A percentile compares a stretch with the other conserved stretches of the same genome.
Evolutionary conservation across 176 grass and related monocot genomes (phyloP).

Genomic region (Phoenix roebelenii): DNA sequence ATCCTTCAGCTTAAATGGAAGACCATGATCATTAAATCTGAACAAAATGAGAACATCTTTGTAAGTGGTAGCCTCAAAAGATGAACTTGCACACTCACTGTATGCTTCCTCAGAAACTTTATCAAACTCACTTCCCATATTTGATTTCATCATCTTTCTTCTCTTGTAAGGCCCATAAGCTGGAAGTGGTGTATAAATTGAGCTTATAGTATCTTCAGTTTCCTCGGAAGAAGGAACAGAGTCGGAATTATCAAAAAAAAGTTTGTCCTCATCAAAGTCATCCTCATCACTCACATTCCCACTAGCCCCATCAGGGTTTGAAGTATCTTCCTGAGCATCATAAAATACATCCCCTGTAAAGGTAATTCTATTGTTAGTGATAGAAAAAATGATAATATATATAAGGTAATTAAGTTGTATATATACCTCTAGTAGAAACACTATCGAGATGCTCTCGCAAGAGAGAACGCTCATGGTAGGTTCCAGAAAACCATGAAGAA

Average conservation of each 20-base stretch:
- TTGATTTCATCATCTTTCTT: slow-evolving; percentile 61
- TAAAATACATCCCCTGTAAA: slow-evolving; percentile 70
- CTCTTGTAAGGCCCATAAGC: slow-evolving; percentile 75
- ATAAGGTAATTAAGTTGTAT: slow-evolving; percentile 3
- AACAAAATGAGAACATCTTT: slow-evolving; percentile 85
- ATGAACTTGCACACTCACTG: slow-evolving; percentile 23
- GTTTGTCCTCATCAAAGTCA: slow-evolving; percentile 3
- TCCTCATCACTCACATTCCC: slow-evolving; percentile 23
- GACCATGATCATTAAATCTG: slow-evolving; percentile 71
- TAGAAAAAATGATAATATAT: slow-evolving; percentile 10
- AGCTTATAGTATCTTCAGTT: slow-evolving; percentile 21
- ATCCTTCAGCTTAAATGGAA: slow-evolving; percentile 74
- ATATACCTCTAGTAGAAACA: slow-evolving; percentile 59
- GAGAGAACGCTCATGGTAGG: slow-evolving; percentile 34
- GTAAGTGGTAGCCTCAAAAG: slow-evolving; percentile 49
- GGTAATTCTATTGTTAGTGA: slow-evolving; percentile 21
- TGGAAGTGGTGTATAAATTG: slow-evolving; percentile 51
- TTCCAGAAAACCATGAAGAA: slow-evolving; percentile 62
- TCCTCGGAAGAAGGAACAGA: slow-evolving; percentile 15
- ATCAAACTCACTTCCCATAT: slow-evolving; percentile 22
- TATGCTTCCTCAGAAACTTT: slow-evolving; percentile 44
- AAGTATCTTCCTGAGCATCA: slow-evolving; percentile 53
- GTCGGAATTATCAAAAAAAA: slow-evolving; percentile 20
- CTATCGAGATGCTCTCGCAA: slow-evolving; percentile 55
- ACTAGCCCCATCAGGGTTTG: slow-evolving; percentile 13